phyloP scores from a whole-genome alignment of 2,329 filamentous ascomycete genomes.

The Penicillium sp. region DNA sequence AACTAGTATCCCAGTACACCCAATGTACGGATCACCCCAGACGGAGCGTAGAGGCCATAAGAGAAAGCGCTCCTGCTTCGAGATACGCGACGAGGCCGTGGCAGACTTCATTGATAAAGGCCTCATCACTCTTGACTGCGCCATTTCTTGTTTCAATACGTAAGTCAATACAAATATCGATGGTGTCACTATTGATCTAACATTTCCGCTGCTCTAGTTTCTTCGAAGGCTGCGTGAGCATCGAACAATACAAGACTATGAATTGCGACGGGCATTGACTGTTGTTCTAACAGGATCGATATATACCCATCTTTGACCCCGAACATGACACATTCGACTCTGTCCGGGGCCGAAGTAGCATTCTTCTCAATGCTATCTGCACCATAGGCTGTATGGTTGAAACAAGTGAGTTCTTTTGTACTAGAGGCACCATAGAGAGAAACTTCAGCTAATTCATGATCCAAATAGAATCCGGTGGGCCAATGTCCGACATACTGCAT shows the following conservation, averaged over 20 bases:
- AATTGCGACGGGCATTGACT: neutral
- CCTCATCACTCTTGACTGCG: constrained; percentile 42
- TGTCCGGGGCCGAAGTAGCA: constrained; percentile 54
- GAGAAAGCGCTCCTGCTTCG: constrained; percentile 41
- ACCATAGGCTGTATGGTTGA: constrained; percentile 58
- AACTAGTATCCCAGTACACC: constrained; percentile 14
- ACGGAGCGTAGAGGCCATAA: constrained; percentile 27
- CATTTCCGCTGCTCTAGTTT: constrained; percentile 33
- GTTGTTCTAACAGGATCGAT: constrained; percentile 46
- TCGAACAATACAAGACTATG: neutral
- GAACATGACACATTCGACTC: constrained; percentile 54
- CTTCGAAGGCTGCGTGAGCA: constrained; percentile 46
- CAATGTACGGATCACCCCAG: constrained; percentile 12
- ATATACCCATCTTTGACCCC: constrained; percentile 58
- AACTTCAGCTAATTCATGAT: neutral
- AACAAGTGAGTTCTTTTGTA: constrained; percentile 25
- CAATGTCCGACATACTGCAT: constrained; percentile 52
- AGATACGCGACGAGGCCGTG: constrained; percentile 42
- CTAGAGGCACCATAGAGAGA: no score
- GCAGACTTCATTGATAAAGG: constrained; percentile 45
- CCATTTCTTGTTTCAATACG: constrained; percentile 43
- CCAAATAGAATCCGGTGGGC: constrained; percentile 34
- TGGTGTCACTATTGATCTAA: neutral
- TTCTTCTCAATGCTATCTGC: constrained; percentile 60
- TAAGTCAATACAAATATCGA: constrained; percentile 16